Evolutionary conservation across 2,329 filamentous ascomycete species (phyloP), one percentile per base, ranked within the genome.

Genomic region (Aspergillus phoenicis): DNA sequence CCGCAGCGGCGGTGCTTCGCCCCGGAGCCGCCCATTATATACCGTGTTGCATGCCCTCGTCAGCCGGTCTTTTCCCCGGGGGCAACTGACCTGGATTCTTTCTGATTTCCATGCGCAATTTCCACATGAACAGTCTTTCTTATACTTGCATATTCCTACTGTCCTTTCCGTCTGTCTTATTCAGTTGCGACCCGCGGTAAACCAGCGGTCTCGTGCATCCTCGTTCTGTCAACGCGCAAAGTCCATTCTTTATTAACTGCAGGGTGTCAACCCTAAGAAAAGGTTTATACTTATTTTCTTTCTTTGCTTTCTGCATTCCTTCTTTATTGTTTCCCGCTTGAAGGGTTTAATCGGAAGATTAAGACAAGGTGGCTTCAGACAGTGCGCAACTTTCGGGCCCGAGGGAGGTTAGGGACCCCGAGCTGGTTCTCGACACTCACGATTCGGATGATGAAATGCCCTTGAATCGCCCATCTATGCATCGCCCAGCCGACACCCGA

Each of bases 401-500:
- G 51, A 58, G 66, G 66, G 69, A 68, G 56, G 62, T 62, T 28
- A 58, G 62, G 64, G 70, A 74, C 60, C 72, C 75, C 66, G 74
- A 77, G 66, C 69, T 70, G 62, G 71, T 68, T 63, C 70, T 71
- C 66, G 71, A 79, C 61, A 71, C 71, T 53, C 61, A 75, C 57
- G 73, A 74, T 56, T 77, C 75, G 62, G 76, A 78, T 64, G 79
- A 79, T 71, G 78, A 80, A 36, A 78, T 83, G 70, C 71, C 77
- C 57, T 71, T 72, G 63, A 78, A 72, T 64, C 78, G 81, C 64
- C 79, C 84, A 17, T 73, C 80, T 52, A 77, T 82, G 69, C 77
- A 81, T 65, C 80, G 79, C 56, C 79, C 80, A 15, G 73, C 75
- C 2, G 80, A 84, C 60, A 81, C 80, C 60, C 81, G 81, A 52